Evolutionary conservation across 2,329 filamentous ascomycete species (phyloP).

Genomic region (Karstenula rhodostoma): DNA sequence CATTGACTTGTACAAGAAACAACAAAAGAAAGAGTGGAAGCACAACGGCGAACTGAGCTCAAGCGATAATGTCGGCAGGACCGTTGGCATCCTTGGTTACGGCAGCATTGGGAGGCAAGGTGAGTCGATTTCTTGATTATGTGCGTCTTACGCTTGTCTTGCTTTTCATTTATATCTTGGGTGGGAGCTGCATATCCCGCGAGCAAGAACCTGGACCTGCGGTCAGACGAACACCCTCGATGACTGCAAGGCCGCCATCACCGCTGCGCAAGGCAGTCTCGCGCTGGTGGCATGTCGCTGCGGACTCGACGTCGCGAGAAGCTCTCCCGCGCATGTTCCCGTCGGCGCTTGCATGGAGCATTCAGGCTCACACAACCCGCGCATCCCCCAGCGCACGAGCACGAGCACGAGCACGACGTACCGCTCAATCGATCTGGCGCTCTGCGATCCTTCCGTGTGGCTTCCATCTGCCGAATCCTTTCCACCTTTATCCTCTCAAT

Average conservation of each 20-base stretch:
- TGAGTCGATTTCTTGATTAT: conserved; percentile 36
- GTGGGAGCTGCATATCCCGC: conserved; percentile 2
- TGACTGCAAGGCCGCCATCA: conserved; percentile 1
- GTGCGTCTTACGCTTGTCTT: conserved; percentile 5
- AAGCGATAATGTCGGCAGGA: conserved; percentile 65
- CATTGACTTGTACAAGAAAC: conserved; percentile 62
- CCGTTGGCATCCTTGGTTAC: conserved; percentile 68
- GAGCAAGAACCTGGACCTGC: not conserved
- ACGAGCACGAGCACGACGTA: conserved; percentile 10
- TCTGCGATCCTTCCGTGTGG: not conserved
- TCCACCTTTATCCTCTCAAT: not conserved
- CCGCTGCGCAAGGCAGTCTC: not conserved
- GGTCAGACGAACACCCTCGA: not conserved
- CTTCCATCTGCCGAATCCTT: not conserved
- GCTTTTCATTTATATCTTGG: conserved; percentile 5
- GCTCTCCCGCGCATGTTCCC: conserved; percentile 14
- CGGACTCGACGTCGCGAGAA: conserved; percentile 14
- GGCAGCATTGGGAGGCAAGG: conserved; percentile 69
- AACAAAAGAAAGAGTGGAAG: conserved; percentile 65
- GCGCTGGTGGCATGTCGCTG: not conserved
- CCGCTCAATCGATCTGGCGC: conserved; percentile 6
- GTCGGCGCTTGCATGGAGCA: not conserved
- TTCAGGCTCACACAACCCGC: conserved; percentile 1
- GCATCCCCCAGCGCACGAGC: conserved; percentile 13
- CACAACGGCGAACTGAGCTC: conserved; percentile 42